Evolutionary conservation across 768 basidiomycete genomes (phyloP).

Genomic region (Coprinopsis cinerea): DNA sequence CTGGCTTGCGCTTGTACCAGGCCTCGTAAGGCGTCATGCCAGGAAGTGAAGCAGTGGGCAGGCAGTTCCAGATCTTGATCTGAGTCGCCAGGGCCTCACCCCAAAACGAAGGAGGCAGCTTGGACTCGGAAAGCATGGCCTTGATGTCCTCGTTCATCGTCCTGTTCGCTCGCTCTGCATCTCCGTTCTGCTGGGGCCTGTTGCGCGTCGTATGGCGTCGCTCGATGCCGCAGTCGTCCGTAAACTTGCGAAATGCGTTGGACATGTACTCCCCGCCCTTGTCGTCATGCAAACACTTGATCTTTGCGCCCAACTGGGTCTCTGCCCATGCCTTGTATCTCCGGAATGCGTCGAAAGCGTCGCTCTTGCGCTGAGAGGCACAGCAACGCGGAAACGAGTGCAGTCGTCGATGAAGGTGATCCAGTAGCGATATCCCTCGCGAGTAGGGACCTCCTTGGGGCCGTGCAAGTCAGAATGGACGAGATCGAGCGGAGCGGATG

Average conservation of each 20-base stretch:
- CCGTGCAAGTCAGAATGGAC: too few relatives aligned
- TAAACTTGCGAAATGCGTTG: constrained; percentile 17
- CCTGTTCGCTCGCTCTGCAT: constrained; percentile 33
- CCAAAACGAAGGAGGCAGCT: constrained; percentile 19
- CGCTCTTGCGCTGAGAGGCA: constrained; percentile 20
- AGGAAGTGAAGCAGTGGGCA: not conserved
- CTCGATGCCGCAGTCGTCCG: constrained; percentile 19
- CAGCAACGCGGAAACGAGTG: constrained; percentile 15
- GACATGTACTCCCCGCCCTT: too few relatives aligned
- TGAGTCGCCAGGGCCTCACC: constrained; percentile 13
- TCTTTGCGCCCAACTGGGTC: constrained; percentile 18
- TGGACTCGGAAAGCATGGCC: constrained; percentile 21
- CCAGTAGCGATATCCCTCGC: constrained; percentile 23
- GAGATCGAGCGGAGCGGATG: too few relatives aligned
- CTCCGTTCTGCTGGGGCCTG: constrained; percentile 36
- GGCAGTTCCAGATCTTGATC: constrained; percentile 15
- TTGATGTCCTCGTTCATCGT: constrained; percentile 26
- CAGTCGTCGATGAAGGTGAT: constrained; percentile 25
- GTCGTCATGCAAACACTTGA: constrained; percentile 25
- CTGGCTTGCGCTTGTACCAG: not conserved
- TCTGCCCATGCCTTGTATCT: constrained; percentile 28
- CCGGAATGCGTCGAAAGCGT: constrained; percentile 23
- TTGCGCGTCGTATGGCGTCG: constrained; percentile 16
- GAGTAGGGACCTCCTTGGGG: constrained; percentile 12
- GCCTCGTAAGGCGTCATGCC: not conserved